Conservation (phyloP, 345 rosid genomes). For the Lepidium africanum region DNA sequence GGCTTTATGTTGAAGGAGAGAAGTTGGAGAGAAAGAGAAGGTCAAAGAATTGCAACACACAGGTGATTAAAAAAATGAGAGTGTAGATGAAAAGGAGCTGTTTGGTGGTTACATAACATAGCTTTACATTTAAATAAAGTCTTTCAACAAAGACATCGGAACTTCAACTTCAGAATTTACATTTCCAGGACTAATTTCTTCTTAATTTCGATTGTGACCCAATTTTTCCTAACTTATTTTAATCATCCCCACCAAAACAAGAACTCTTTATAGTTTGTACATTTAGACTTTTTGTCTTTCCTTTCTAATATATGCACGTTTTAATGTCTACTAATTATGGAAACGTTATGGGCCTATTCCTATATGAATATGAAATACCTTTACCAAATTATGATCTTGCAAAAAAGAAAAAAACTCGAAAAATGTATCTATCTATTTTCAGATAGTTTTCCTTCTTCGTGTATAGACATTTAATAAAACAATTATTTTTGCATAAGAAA, state of each 20-base stretch:
- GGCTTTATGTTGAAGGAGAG: slow-evolving; percentile 52
- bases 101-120: slow-evolving; percentile 52
- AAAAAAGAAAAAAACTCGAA: background rate
- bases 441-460: background rate
- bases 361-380: background rate
- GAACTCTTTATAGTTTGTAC: background rate
- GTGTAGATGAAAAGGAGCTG: slow-evolving; percentile 25
- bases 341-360: background rate
- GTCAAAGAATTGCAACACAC: slow-evolving; percentile 6
- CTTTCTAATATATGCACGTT: background rate
- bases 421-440: background rate
- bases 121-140: slow-evolving; percentile 76
- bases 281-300: background rate
- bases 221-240: background rate
- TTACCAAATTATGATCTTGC: background rate
- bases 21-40: slow-evolving; percentile 26
- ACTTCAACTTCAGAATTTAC: slow-evolving; percentile 20
- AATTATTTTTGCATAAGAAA: background rate
- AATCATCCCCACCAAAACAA: background rate
- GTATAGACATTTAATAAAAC: background rate
- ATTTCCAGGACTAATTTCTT: slow-evolving; percentile 15
- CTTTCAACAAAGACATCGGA: slow-evolving; percentile 19
- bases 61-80: background rate
- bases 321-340: background rate
- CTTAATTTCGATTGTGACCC: slow-evolving; percentile 6